Base-by-base conservation (phyloP, 345 rosid species). In the Theobroma cacao region DNA sequence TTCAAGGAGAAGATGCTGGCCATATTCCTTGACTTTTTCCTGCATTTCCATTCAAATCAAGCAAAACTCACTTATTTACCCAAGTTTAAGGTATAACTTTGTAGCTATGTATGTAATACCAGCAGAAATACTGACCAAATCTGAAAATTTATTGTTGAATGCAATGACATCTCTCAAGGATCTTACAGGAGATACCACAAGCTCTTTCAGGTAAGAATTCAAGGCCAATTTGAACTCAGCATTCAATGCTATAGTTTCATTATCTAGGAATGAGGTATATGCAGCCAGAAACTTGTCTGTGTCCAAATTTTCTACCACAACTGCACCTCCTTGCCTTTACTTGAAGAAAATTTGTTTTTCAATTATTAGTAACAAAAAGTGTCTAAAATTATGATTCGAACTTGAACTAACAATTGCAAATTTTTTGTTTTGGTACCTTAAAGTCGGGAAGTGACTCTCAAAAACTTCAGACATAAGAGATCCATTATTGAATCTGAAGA, bases 211-310 rank as follows among this genome's bases (percentile, higher is more conserved):
- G 74, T 85, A 87, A 9, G 79, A 47, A 69, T 87, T 87, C 52
- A 85, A 12, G 47, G 88, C 79, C 45, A 79, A 68, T 67, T 87
- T 87, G 53, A 87, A 83, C 83, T 85, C 90, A 13, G 87, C 86
- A 3, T 31, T 0, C 68, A 80, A 20, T n/a, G 82, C 85, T 20
- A 4, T n/a, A 0, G 17, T 31, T 79, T 85, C 86, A 1, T 77
- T 80, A 4, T 81, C 77, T 13, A 0, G 24, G 36, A 1, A 8
- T n/a, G 33, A 31, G 70, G 47, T 55, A 20, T 78, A 64, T 20
- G 22, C 72, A 0, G 33, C 45, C 14, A 41, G 33, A 7, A 77
- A 59, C 78, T 73, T 72, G 47, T 72, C 76, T 12, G 78, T 70
- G 53, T 83, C 79, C 34, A 85, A 33, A 40, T 78, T 6, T 74